A percentile compares a stretch with the other conserved stretches of the same genome.
phyloP scores from a whole-genome alignment of 208 protist species.

The Wallacemonas sp. region DNA sequence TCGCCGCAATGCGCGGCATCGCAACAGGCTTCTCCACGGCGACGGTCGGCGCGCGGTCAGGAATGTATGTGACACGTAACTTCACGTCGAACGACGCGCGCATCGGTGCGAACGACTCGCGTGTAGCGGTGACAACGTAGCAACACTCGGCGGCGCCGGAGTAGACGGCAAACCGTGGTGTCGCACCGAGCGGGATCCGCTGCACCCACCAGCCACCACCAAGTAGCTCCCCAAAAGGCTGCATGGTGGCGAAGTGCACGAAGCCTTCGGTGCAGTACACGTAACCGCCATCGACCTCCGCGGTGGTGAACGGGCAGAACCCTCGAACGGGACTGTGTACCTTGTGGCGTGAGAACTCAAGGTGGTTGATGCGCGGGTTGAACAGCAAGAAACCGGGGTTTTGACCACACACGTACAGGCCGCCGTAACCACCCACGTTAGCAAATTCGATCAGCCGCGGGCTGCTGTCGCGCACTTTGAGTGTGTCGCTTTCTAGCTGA shows the following conservation, averaged over 20 bases:
- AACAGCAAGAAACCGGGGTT: slow-evolving; percentile 79
- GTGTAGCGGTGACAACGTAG: slow-evolving; percentile 69
- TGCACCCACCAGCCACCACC: slow-evolving; percentile 68
- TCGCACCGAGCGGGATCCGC: slow-evolving; percentile 67
- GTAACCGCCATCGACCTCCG: slow-evolving; percentile 47
- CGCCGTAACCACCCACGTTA: slow-evolving; percentile 38
- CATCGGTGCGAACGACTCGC: slow-evolving; percentile 59
- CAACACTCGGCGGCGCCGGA: slow-evolving; percentile 53
- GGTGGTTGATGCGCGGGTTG: slow-evolving; percentile 40
- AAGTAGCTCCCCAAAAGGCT: slow-evolving; percentile 44
- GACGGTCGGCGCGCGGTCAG: slow-evolving; percentile 50
- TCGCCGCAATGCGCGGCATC: slow-evolving; percentile 30
- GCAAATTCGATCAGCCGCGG: slow-evolving; percentile 61
- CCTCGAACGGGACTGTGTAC: slow-evolving; percentile 53
- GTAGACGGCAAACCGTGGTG: slow-evolving; percentile 82
- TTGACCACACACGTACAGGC: slow-evolving; percentile 85
- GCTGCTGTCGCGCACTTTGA: slow-evolving; percentile 61
- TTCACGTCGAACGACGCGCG: slow-evolving; percentile 84
- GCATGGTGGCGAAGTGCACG: slow-evolving; percentile 74
- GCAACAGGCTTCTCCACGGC: slow-evolving; percentile 34
- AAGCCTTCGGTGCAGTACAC: slow-evolving; percentile 83
- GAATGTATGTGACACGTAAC: slow-evolving; percentile 44
- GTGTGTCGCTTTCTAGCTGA: slow-evolving; percentile 54
- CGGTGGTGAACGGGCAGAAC: slow-evolving; percentile 70
- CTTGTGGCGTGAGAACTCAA: slow-evolving; percentile 67